These are phyloP conservation scores for Priceomyces medius DNA, from an alignment of 805 yeast species.

Conservation along the genomic window DNA sequence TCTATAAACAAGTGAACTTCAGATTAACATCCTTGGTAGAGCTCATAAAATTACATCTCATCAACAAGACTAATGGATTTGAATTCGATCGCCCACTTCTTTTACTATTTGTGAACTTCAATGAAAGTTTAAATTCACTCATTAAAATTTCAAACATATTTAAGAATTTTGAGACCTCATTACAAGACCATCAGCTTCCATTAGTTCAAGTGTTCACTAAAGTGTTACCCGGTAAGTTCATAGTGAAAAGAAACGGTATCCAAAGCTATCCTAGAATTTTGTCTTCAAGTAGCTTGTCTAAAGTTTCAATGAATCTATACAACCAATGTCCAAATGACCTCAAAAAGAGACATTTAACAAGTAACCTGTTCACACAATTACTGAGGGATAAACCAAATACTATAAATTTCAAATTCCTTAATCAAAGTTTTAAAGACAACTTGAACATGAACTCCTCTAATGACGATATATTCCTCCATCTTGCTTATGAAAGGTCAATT, in stretches of 20 bases:
- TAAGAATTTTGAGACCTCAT: conserved; percentile 42
- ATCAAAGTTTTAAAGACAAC: conserved; percentile 11
- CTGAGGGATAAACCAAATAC: conserved; percentile 38
- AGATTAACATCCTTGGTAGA: conserved; percentile 34
- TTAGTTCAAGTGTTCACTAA: conserved; percentile 39
- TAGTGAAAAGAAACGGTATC: conserved; percentile 20
- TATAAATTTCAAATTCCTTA: conserved; percentile 36
- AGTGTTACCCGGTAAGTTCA: conserved; percentile 29
- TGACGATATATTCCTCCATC: conserved; percentile 79
- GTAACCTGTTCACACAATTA: conserved; percentile 28
- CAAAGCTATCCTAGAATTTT: conserved; percentile 23
- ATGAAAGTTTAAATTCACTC: conserved; percentile 42
- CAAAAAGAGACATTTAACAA: conserved; percentile 13
- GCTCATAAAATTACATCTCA: conserved; percentile 37
- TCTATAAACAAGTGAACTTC: conserved; percentile 30
- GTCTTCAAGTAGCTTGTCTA: conserved; percentile 37
- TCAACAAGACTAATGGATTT: conserved; percentile 39
- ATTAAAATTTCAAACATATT: conserved; percentile 48
- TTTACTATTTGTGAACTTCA: conserved; percentile 49
- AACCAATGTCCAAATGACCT: conserved; percentile 49
- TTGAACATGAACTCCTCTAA: conserved; percentile 23
- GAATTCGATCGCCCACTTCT: conserved; percentile 50
- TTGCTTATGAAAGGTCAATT: conserved; percentile 79
- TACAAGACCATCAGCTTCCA: conserved; percentile 40
- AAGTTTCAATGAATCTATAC: conserved; percentile 54